These are phyloP conservation scores for Rubia yunnanensis DNA, from an alignment of 257 asterid genomes.

Conservation along the genomic window DNA sequence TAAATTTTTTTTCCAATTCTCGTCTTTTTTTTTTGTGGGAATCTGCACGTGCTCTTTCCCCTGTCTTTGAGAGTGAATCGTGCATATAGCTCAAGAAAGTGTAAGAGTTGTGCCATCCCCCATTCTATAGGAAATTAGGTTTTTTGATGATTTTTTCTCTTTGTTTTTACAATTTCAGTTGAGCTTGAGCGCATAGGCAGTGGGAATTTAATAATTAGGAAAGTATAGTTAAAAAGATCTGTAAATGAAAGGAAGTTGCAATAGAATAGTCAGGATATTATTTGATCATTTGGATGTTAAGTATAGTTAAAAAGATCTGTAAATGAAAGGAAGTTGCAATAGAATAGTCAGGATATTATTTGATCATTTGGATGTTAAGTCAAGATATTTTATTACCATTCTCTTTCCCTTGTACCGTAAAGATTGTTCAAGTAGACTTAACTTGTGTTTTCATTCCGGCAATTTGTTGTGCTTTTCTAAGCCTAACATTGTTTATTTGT, in stretches of 20 bases:
- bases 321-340: neutral
- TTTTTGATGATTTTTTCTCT: neutral
- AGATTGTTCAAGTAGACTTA: neutral
- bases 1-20: neutral
- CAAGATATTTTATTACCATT: neutral
- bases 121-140: neutral
- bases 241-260: neutral
- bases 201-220: neutral
- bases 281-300: neutral
- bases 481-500: conserved; percentile 17
- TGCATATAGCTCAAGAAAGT: neutral
- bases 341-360: neutral
- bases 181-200: too few species aligned
- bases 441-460: conserved; percentile 1
- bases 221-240: neutral
- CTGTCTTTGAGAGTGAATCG: neutral
- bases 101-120: neutral
- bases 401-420: neutral
- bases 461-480: conserved; percentile 1
- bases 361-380: neutral
- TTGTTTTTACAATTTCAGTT: neutral
- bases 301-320: neutral
- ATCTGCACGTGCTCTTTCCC: neutral
- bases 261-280: neutral
- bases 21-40: neutral